A percentile compares a stretch with the other conserved stretches of the same genome.
These are phyloP conservation scores for Sporothrix globosa DNA, from an alignment of 2,329 filamentous ascomycete species.

Conservation along the genomic window DNA sequence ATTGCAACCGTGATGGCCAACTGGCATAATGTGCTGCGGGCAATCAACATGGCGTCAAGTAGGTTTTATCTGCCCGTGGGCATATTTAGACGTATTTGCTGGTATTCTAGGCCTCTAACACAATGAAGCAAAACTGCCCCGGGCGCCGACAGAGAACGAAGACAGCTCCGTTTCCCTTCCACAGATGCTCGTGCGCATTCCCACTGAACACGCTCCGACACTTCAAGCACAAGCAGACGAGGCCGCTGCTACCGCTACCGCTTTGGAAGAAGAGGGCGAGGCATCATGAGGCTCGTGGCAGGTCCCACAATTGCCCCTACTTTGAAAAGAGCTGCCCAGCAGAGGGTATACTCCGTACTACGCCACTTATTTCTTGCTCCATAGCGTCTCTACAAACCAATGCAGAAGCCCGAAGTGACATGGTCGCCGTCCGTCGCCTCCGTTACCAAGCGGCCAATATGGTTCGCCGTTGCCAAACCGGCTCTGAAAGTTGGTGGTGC, in stretches of 20 bases:
- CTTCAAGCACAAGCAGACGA: constrained; percentile 64
- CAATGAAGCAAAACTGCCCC: constrained; percentile 67
- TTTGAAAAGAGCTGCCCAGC: background rate
- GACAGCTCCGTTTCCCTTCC: constrained; percentile 60
- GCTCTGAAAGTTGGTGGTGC: background rate
- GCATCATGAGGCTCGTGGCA: constrained; percentile 5
- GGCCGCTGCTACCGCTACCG: constrained; percentile 48
- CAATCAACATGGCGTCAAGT: constrained; percentile 87
- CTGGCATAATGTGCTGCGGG: constrained; percentile 83
- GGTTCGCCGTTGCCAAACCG: background rate
- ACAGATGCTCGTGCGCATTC: constrained; percentile 82
- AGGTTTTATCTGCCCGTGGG: constrained; percentile 42
- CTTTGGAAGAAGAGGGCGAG: constrained; percentile 40
- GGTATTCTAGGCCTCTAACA: constrained; percentile 21
- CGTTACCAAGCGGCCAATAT: background rate
- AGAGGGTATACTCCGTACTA: background rate
- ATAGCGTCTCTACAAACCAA: background rate
- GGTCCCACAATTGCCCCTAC: background rate
- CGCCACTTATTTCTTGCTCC: background rate
- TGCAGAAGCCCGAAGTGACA: constrained; percentile 8
- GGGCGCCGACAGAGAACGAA: constrained; percentile 54
- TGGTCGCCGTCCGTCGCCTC: background rate
- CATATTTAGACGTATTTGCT: background rate
- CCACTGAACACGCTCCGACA: constrained; percentile 73
- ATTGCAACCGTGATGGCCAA: constrained; percentile 84